phyloP scores from a whole-genome alignment of 441 rosid genomes.

The Pelargonium fulgidum region DNA sequence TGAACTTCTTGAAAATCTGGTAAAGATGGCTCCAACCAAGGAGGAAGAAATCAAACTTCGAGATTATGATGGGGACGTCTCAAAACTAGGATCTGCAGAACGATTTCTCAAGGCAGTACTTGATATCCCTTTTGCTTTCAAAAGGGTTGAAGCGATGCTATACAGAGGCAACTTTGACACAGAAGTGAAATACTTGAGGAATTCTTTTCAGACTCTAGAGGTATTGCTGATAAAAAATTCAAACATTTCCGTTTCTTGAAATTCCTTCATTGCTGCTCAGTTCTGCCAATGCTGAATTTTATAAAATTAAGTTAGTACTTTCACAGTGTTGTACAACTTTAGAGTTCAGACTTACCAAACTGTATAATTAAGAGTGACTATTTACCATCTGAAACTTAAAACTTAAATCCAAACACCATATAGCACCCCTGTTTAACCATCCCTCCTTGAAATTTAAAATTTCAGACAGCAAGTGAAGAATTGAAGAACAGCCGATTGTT shows the following conservation, averaged over 20 bases:
- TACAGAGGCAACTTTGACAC: constrained; percentile 89
- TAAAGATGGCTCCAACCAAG: constrained; percentile 97
- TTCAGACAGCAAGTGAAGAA: constrained; percentile 81
- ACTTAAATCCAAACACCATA: background rate
- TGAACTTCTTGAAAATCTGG: constrained; percentile 87
- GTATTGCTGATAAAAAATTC: constrained; percentile 30
- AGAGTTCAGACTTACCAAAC: constrained; percentile 3
- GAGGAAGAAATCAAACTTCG: constrained; percentile 93
- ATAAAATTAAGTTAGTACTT: background rate
- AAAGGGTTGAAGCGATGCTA: constrained; percentile 91
- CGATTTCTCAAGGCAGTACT: constrained; percentile 82
- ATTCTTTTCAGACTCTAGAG: constrained; percentile 86
- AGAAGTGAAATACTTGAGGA: constrained; percentile 77
- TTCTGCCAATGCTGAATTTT: background rate
- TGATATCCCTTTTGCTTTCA: constrained; percentile 86
- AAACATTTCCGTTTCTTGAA: background rate
- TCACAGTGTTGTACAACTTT: too few relatives aligned
- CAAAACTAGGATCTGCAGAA: constrained; percentile 87
- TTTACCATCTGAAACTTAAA: background rate
- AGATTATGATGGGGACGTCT: constrained; percentile 60
- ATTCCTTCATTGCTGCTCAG: background rate
- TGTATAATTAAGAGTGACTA: background rate
- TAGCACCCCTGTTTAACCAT: background rate
- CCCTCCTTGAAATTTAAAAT: too few relatives aligned
- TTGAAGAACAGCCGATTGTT: constrained; percentile 81